Base-by-base conservation (phyloP, 768 basidiomycete genomes). In the Phlegmacium glaucopus region DNA sequence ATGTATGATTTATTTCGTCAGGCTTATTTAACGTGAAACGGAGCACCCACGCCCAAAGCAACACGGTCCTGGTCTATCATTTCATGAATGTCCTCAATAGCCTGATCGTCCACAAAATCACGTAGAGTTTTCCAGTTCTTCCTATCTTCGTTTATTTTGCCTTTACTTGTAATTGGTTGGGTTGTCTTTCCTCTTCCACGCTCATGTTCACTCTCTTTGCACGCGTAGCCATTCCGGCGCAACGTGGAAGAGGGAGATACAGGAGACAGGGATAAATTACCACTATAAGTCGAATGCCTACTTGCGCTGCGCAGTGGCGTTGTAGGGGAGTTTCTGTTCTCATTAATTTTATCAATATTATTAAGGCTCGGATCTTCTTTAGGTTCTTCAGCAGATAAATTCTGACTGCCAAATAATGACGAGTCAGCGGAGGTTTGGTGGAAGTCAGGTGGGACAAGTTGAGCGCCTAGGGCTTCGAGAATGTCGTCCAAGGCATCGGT, bases 31-130 rank as follows among this genome's bases (percentile, higher is more conserved):
- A 34, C 11, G n/a, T 10, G n/a, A 34, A 10, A 34, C 6, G 6
- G 32, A 34, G 32, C 10, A 68, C 82, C 46, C 51, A 88, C 89
- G 48, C 92, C 89, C 30, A 92, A 67, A 26, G 71, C 70, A 51
- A 69, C 72, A 40, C 88, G 71, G 46, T 90, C 87, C 46, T 69
- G 75, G 56, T 93, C 90, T 40, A 92, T 79, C 1, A 72, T 73
- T 45, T 92, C 90, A 39, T 86, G 60, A 15, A 82, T 74, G 51
- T 88, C 85, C 44, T 93, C 90, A 30, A 92, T 82, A 6, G 82
- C 85, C 26, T 82, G 75, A 55, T 93, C 90, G 55, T 91, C 87
- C 29, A 91, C 87, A 62, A 93, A 92, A 60, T 92, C 89, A 28
- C 90, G 78, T 28, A 92, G 60, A 0, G 85, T 87, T 72, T 90